Conservation (phyloP, 2,329 filamentous ascomycete species). For the Niveomyces coronatus region DNA sequence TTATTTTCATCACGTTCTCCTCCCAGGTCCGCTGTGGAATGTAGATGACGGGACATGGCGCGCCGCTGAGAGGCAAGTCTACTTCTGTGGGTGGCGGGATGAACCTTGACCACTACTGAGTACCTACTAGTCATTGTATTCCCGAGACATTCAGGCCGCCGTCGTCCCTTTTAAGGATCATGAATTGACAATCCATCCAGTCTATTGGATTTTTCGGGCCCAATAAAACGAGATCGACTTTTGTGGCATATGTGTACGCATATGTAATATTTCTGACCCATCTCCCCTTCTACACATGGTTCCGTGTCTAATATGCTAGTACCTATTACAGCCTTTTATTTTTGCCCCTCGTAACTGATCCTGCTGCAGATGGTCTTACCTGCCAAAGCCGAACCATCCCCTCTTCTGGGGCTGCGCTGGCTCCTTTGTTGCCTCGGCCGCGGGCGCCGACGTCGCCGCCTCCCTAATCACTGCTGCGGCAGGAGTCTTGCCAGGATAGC, state of each 20-base stretch:
- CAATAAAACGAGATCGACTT: background rate
- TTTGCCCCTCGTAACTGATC: background rate
- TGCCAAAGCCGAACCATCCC: conserved; percentile 69
- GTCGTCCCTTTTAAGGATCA: too few species aligned
- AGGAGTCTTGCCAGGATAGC: conserved; percentile 61
- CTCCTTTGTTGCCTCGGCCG: conserved; percentile 20
- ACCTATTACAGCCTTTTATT: background rate
- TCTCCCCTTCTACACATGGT: background rate
- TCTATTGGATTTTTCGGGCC: too few species aligned
- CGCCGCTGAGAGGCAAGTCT: background rate
- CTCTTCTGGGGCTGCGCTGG: conserved; percentile 44
- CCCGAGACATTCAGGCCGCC: too few species aligned
- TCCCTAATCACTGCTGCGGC: conserved; percentile 16
- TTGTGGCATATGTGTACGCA: background rate
- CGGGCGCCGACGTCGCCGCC: conserved; percentile 4
- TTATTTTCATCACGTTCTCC: too few species aligned
- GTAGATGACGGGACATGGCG: background rate
- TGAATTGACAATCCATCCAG: too few species aligned
- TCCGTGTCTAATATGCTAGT: background rate
- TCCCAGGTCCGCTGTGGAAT: background rate
- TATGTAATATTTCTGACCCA: background rate
- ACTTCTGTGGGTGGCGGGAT: background rate
- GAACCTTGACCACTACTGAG: too few species aligned
- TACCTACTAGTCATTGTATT: too few species aligned
- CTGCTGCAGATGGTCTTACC: conserved; percentile 25